Base-by-base conservation (phyloP, 2,329 filamentous ascomycete genomes). In the Colletotrichum sp. region DNA sequence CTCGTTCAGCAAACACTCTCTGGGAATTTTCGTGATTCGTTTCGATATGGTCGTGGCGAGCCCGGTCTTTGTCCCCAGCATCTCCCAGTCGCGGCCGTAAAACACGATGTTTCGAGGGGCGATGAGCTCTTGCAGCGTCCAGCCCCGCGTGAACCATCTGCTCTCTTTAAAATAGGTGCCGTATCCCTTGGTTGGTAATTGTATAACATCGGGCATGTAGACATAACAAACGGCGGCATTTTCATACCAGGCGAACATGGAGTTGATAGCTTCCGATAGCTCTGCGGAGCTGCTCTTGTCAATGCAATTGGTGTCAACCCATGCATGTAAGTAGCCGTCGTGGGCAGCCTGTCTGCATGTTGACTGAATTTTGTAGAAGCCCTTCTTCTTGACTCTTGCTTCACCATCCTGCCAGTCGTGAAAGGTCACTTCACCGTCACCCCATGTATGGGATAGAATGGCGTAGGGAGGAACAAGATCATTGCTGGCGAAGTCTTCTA, bases 141-240 rank as follows among this genome's bases (percentile, higher is more conserved):
- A 78, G 18, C 66, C 76, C 1, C 77, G 70, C 4, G 56, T 67
- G 18, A 78, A 78, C 77, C 77, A 79, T 15, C 52, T 36, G 48
- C 71, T 71, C 7, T 43, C 39, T 2, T 25, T 25, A n/a, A 74
- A 69, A 6, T 30, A 25, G 12, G 15, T 66, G 5, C 28, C 48
- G n/a, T 12, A 34, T 12, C 48, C 12, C 25, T 16, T 8, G 8
- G 16, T 8, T 18, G 28, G 36, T 30, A 6, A 2, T 52, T 8
- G 15, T 3, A 43, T 8, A 2, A 77, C 76, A 34, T 80, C 78
- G 3, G 76, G 70, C 28, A 80, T 74, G 60, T 76, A 79, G 10
- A 77, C 76, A 34, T 78, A 80, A 58, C 79, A 80, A 12, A 80
- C 18, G 5, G 13, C 66, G 4, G 79, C 74, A 3, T 69, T 25